Evolutionary conservation across 805 yeast species (phyloP), one percentile per base, ranked within the genome.

Genomic region (Candida michaelii): DNA sequence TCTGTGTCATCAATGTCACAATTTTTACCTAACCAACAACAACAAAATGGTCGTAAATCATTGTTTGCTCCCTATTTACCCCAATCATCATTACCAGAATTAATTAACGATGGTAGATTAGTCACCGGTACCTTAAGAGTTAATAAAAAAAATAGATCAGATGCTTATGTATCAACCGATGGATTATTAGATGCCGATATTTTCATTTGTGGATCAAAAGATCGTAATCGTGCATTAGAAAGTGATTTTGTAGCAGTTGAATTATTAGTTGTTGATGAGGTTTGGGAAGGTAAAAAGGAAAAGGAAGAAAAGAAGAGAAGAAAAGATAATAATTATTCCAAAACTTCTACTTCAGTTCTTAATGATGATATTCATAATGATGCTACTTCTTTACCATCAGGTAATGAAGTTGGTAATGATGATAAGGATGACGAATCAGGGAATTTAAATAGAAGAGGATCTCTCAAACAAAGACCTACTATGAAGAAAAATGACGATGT

Each of bases 401-500:
- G 24, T 3, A 30, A 32, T 31, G 30, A 24, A 19, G 15, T n/a
- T 15, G 50, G 54, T 21, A 59, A 56, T 32, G 54, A 57, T 21
- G 61, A 55, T 17, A 49, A 58, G 5, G 53, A 50, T 24, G 77
- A 73, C 14, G 60, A 62, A 36, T 57, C 65, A 29, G 58, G 68
- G 27, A 58, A 68, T n/a, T 58, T 77, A 43, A 60, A 66, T 31
- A 82, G 99, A 69, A 80, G 85, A 56, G 97, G 97, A 13, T 89
- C 97, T 1, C 74, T 93, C 52, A 88, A 89, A 53, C 97, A 90
- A 64, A 80, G 99, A 55, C 97, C 99, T 25, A 86, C 96, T 12
- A 95, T 90, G 75, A 93, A 93, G 76, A 93, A 93, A 66, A 90
- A 89, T 58, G 99, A 93, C 61, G 99, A 93, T 58, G 96, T 93